A percentile compares a stretch with the other conserved stretches of the same genome.
Evolutionary conservation across 768 basidiomycete species (phyloP).

Genomic region (Epithele typhae): DNA sequence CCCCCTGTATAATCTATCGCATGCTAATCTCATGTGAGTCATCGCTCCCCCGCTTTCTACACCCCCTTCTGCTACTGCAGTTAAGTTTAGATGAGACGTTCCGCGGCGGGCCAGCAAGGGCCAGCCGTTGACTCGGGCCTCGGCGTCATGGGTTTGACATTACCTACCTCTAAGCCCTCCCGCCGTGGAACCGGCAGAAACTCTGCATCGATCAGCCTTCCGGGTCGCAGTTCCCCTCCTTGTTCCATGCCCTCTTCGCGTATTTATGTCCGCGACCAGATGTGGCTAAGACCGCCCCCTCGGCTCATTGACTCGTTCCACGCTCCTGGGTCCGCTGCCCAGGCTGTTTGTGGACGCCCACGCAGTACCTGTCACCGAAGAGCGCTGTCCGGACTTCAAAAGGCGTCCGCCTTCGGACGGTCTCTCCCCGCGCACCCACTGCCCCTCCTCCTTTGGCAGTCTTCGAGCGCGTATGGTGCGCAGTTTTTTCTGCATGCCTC

Average conservation of each 20-base stretch:
- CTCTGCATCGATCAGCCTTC: conserved; percentile 13
- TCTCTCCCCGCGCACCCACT: too few species aligned
- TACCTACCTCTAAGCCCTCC: conserved; percentile 12
- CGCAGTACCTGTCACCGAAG: neutral
- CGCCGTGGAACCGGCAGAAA: conserved; percentile 12
- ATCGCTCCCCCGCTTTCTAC: conserved; percentile 14
- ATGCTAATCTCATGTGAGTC: conserved; percentile 24
- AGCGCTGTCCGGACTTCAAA: neutral
- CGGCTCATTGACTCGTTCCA: conserved; percentile 14
- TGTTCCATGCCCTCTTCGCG: too few species aligned
- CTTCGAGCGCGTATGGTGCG: too few species aligned
- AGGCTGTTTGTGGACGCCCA: conserved; percentile 1
- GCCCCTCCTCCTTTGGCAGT: too few species aligned
- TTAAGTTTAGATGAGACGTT: conserved; percentile 17
- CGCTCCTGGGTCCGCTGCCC: neutral
- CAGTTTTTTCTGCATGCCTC: too few species aligned
- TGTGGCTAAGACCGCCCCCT: conserved; percentile 13
- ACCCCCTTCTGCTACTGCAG: conserved; percentile 4
- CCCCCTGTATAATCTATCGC: conserved; percentile 40
- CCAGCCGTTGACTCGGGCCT: conserved; percentile 8
- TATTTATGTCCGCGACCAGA: conserved; percentile 11
- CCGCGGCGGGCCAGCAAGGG: conserved; percentile 8
- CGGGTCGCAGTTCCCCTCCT: too few species aligned
- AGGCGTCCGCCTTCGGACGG: too few species aligned
- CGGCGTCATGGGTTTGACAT: conserved; percentile 14